phyloP scores from a whole-genome alignment of 306 rosid species.

The Dryas drummondii region DNA sequence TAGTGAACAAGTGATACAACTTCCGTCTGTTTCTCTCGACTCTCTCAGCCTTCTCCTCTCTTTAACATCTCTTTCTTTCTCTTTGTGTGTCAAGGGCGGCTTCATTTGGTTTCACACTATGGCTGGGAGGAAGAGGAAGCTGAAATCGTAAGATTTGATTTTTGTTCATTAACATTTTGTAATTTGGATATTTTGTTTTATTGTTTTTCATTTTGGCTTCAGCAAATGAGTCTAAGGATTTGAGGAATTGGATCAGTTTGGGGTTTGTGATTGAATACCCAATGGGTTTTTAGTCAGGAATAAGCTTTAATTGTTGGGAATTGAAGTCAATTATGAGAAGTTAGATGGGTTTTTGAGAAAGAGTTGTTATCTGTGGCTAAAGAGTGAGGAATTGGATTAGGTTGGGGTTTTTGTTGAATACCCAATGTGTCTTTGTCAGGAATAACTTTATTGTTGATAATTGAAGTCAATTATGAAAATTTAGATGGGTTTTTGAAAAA shows the following conservation, averaged over 20 bases:
- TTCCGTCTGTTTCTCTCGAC: constrained; percentile 2
- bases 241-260: constrained; percentile 28
- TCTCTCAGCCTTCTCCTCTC: not conserved
- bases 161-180: constrained; percentile 6
- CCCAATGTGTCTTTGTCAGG: constrained; percentile 7
- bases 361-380: not conserved
- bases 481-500: not conserved
- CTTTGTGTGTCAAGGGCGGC: constrained; percentile 3
- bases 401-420: constrained; percentile 10
- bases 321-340: not conserved
- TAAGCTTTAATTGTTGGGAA: constrained; percentile 21
- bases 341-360: not conserved
- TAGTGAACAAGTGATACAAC: not conserved
- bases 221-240: constrained; percentile 11
- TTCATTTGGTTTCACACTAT: constrained; percentile 27
- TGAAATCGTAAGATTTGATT: constrained; percentile 57
- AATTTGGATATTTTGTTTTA: not conserved
- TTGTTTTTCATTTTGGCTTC: not conserved
- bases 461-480: not conserved
- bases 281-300: constrained; percentile 6
- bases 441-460: constrained; percentile 21
- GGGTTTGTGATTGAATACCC: constrained; percentile 11
- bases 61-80: constrained; percentile 8
- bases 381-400: constrained; percentile 31
- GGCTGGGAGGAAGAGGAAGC: constrained; percentile 62